These are phyloP conservation scores for Aspergillus awamori DNA, from an alignment of 2,329 filamentous ascomycete genomes.

Conservation along the genomic window DNA sequence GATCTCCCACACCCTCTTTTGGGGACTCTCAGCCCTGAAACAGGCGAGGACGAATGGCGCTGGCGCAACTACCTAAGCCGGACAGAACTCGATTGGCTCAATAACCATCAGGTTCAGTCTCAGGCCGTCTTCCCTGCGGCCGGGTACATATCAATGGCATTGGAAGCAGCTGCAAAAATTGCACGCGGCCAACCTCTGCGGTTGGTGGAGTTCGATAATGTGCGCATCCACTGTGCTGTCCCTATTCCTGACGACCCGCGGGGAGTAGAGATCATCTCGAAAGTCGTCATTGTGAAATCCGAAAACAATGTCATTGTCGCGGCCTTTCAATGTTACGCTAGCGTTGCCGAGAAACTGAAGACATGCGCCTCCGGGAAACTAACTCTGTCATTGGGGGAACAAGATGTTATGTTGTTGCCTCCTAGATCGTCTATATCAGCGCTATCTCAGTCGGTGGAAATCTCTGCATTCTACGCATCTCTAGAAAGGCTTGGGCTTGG, in stretches of 20 bases:
- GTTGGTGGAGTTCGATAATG: conserved; percentile 4
- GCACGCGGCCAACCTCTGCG: not conserved
- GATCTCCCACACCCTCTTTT: conserved; percentile 7
- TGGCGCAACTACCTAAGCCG: conserved; percentile 25
- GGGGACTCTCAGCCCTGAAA: conserved; percentile 10
- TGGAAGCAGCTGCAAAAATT: conserved; percentile 13
- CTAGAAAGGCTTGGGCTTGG: conserved; percentile 2
- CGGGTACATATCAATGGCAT: conserved; percentile 21
- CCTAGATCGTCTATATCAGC: not conserved
- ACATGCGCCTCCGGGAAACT: conserved; percentile 1
- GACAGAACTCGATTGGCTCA: conserved; percentile 28
- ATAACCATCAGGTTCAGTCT: conserved; percentile 27
- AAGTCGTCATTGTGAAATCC: not conserved
- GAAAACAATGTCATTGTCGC: not conserved
- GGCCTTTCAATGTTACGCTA: conserved; percentile 1
- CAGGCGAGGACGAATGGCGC: conserved; percentile 3
- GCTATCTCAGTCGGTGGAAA: not conserved
- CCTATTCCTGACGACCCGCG: not conserved
- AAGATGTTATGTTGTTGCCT: conserved; percentile 2
- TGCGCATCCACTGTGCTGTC: conserved; percentile 2
- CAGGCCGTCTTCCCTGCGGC: conserved; percentile 31
- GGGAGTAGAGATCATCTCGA: conserved; percentile 4
- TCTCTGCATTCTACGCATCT: conserved; percentile 3
- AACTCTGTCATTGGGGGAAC: not conserved
- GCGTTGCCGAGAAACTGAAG: not conserved